phyloP scores from a whole-genome alignment of 164 flowering plant genomes.

The Akebia trifoliata region DNA sequence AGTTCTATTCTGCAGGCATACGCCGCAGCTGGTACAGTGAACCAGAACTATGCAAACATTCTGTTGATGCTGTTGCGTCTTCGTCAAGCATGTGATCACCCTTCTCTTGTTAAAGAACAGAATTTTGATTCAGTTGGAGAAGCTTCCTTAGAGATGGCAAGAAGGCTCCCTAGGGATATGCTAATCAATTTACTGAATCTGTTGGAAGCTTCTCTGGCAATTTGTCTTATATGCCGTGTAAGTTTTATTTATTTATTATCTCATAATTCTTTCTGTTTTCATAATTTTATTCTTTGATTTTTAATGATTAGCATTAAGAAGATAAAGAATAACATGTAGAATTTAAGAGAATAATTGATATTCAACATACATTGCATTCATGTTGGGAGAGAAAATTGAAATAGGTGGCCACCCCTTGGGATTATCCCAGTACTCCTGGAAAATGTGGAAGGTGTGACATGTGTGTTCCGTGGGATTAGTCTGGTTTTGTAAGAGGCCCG shows the following conservation, averaged over 20 bases:
- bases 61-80: constrained; percentile 90
- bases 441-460: too few species aligned
- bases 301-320: neutral
- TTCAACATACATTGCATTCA: too few species aligned
- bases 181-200: constrained; percentile 38
- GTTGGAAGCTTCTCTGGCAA: constrained; percentile 56
- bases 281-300: neutral
- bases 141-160: constrained; percentile 56
- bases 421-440: too few species aligned
- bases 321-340: too few species aligned
- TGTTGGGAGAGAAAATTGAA: too few species aligned
- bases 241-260: constrained; percentile 23
- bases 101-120: constrained; percentile 70
- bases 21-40: constrained; percentile 94
- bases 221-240: constrained; percentile 67
- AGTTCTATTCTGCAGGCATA: constrained; percentile 51
- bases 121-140: constrained; percentile 48
- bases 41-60: constrained; percentile 90
- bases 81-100: constrained; percentile 98
- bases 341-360: too few species aligned
- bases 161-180: constrained; percentile 54
- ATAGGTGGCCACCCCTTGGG: too few species aligned
- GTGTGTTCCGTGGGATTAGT: too few species aligned
- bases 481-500: too few species aligned
- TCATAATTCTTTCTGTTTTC: neutral